Base-by-base conservation (phyloP, 2,329 filamentous ascomycete species). In the Chaetomiaceae sp. region DNA sequence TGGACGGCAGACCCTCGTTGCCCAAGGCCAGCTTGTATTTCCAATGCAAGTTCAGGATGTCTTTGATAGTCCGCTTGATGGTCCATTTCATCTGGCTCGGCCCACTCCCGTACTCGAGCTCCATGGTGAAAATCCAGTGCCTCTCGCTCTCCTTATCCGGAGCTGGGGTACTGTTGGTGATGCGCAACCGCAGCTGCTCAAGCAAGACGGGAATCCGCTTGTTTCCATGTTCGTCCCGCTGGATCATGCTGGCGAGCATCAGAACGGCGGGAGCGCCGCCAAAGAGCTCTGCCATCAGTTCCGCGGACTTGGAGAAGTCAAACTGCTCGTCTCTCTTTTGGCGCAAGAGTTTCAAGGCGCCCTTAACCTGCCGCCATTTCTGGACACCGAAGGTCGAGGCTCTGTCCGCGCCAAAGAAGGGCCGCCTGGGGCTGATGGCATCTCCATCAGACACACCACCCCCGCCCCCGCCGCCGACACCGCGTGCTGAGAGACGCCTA, bases 1-100 rank as follows among this genome's bases (percentile, higher is more conserved):
- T 73, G 56, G 86, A 80, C 29, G 88, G 80, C 55, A 91, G 87
- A 56, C 87, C 88, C 55, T 95, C 87, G 50, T 88, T 90, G 50
- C 85, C 83, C 48, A 86, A 79, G 49, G 90, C 84, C 44, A 95
- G 74, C 63, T 93, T 95, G 75, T 97, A 98, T 58, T 94, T 90
- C 60, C 89, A 74, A 66, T 98, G 93, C 29, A 98, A 72, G 58
- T 96, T 95, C 57, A 88, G 81, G 57, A 98, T 95, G 62, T 98
- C 93, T 57, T 81, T 77, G 32, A 97, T 78, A 9, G 88, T 90
- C 44, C 93, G 79, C 58, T 88, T 83, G 48, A 98, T 87, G 15
- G 87, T 84, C 93, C 93, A 98, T 61, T 87, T 88, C 94, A 98
- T 97, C 47, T 93, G 79, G 45, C 91, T 96, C 46, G 93, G 80